These are phyloP conservation scores for Whalleya microplaca DNA, from an alignment of 2,329 filamentous ascomycete species.

Conservation along the genomic window DNA sequence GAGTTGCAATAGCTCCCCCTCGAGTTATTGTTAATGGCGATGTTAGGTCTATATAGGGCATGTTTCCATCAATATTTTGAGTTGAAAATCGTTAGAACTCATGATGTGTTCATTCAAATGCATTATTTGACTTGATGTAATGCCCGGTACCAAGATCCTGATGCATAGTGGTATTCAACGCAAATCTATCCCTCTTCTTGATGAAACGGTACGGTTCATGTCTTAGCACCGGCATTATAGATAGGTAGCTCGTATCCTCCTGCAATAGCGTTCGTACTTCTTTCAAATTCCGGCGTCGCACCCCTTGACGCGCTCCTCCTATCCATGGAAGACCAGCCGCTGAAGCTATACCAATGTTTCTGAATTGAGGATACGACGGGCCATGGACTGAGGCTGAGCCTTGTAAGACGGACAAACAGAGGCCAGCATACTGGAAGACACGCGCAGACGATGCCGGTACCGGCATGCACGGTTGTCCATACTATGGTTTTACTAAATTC, in stretches of 20 bases:
- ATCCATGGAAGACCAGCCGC: conserved; percentile 4
- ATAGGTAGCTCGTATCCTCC: not conserved
- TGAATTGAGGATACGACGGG: not conserved
- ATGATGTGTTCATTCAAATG: no score
- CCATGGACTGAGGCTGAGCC: not conserved
- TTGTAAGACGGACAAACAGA: conserved; percentile 5
- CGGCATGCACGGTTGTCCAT: conserved; percentile 30
- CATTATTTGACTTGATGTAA: no score
- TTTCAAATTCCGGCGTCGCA: not conserved
- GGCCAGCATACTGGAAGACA: conserved; percentile 30
- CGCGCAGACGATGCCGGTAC: conserved; percentile 31
- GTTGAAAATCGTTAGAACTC: no score
- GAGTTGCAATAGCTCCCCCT: no score
- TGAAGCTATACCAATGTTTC: conserved; percentile 1
- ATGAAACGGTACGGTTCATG: no score
- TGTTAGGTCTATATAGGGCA: no score
- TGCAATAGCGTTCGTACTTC: not conserved
- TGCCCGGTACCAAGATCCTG: no score
- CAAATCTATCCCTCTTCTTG: no score
- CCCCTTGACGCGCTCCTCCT: not conserved
- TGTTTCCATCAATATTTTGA: no score
- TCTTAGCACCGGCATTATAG: no score
- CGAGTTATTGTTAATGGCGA: no score
- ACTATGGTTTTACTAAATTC: conserved; percentile 10
- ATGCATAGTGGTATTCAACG: no score